Percentiles rank a stretch among this genome's conserved stretches.
phyloP scores from a whole-genome alignment of 2,329 filamentous ascomycete genomes.

The Pezicula radicicola region DNA sequence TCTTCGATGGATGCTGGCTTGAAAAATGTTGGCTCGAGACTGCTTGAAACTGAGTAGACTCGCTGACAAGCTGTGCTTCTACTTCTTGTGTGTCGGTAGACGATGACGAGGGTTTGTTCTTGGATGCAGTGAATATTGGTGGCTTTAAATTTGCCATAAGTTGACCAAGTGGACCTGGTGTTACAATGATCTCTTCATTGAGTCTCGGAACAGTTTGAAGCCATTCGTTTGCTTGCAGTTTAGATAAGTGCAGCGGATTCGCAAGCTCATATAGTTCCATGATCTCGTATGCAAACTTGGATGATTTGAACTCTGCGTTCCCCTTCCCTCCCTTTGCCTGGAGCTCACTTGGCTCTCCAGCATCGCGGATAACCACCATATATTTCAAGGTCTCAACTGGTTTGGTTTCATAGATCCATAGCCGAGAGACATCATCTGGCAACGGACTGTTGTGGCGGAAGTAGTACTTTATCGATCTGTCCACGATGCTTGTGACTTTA shows the following conservation, averaged over 20 bases:
- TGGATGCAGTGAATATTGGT: slow-evolving; percentile 40
- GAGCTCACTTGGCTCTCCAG: slow-evolving; percentile 46
- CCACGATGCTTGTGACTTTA: slow-evolving; percentile 45
- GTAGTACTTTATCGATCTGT: slow-evolving; percentile 48
- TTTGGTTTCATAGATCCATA: slow-evolving; percentile 58
- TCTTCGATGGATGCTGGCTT: neutral
- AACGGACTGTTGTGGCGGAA: slow-evolving; percentile 37
- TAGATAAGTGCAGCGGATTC: slow-evolving; percentile 49
- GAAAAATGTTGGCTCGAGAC: neutral
- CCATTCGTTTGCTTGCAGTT: slow-evolving; percentile 55
- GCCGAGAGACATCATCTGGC: slow-evolving; percentile 44
- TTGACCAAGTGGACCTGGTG: slow-evolving; percentile 54
- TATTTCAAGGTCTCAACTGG: slow-evolving; percentile 50
- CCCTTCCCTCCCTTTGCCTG: slow-evolving; percentile 41
- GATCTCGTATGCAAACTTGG: slow-evolving; percentile 45
- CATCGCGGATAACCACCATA: slow-evolving; percentile 52
- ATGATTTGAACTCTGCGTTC: slow-evolving; percentile 41
- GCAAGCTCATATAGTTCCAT: slow-evolving; percentile 60
- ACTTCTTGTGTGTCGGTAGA: slow-evolving; percentile 27
- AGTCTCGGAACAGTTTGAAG: slow-evolving; percentile 40
- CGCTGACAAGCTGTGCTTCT: slow-evolving; percentile 22
- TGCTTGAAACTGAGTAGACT: slow-evolving; percentile 23
- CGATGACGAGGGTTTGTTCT: slow-evolving; percentile 10
- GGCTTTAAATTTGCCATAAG: slow-evolving; percentile 55
- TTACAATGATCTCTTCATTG: slow-evolving; percentile 50